Evolutionary conservation across 176 grass and related monocot genomes (phyloP).

Genomic region (Ensete glaucum): DNA sequence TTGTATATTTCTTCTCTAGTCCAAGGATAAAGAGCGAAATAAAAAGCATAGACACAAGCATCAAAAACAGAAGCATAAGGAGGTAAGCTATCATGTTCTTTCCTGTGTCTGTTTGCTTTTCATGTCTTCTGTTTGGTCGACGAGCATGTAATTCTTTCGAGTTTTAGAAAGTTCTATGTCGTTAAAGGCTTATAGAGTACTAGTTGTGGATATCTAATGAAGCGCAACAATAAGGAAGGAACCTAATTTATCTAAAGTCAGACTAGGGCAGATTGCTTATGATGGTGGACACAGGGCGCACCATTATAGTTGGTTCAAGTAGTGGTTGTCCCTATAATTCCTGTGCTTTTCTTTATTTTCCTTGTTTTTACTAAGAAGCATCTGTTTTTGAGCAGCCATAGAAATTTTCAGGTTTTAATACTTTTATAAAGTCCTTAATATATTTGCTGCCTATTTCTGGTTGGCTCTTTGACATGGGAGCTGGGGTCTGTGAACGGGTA

Average conservation of each 20-base stretch:
- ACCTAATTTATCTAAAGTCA: too few relatives aligned
- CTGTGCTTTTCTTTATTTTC: not conserved
- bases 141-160: too few relatives aligned
- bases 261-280: too few relatives aligned
- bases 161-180: too few relatives aligned
- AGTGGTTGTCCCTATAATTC: not conserved
- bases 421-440: slow-evolving; percentile 48
- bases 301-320: too few relatives aligned
- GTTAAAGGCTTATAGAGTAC: too few relatives aligned
- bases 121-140: too few relatives aligned
- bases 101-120: not conserved
- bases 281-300: too few relatives aligned
- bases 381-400: not conserved
- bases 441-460: slow-evolving; percentile 86
- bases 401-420: not conserved
- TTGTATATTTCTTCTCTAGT: slow-evolving; percentile 22
- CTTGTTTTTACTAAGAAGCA: not conserved
- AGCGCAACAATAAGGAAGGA: too few relatives aligned
- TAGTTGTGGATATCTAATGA: too few relatives aligned
- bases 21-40: slow-evolving; percentile 48
- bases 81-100: slow-evolving; percentile 42
- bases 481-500: slow-evolving; percentile 75
- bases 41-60: slow-evolving; percentile 44
- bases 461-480: slow-evolving; percentile 99
- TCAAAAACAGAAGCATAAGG: slow-evolving; percentile 46